Conservation (phyloP, 495 filamentous ascomycete genomes). For the Hapsidospora chrysogenum region DNA sequence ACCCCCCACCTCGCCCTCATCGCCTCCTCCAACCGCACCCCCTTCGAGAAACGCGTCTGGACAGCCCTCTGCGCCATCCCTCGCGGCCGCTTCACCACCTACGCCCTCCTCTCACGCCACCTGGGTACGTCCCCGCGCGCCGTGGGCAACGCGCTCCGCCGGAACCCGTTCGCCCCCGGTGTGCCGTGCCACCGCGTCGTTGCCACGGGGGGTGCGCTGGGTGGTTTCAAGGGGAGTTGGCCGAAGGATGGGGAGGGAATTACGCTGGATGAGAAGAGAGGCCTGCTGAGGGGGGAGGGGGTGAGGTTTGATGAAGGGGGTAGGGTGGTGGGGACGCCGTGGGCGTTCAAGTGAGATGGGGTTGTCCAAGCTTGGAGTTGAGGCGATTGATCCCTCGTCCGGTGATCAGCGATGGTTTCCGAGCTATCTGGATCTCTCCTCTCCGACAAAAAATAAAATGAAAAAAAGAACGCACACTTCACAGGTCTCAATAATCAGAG, state of each 20-base stretch:
- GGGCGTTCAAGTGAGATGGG: no score
- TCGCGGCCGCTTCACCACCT: constrained; percentile 51
- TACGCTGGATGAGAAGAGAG: constrained; percentile 25
- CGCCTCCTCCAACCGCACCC: constrained; percentile 25
- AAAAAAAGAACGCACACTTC: no score
- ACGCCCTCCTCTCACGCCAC: constrained; percentile 49
- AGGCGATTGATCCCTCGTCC: no score
- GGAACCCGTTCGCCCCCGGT: constrained; percentile 51
- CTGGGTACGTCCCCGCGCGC: constrained; percentile 58
- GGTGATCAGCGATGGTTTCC: no score
- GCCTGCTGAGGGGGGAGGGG: constrained; percentile 21
- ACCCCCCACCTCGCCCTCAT: constrained; percentile 14
- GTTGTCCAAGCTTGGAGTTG: no score
- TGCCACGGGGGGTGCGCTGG: constrained; percentile 23
- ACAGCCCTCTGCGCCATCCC: constrained; percentile 56
- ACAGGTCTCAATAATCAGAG: no score
- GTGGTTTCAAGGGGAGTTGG: constrained; percentile 33
- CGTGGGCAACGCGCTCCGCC: constrained; percentile 60
- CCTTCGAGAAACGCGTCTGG: constrained; percentile 43
- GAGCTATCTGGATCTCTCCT: no score
- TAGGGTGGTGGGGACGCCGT: constrained; percentile 28
- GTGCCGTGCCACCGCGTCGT: constrained; percentile 40
- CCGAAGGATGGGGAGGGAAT: constrained; percentile 20
- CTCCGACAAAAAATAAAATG: no score
- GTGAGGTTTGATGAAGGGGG: constrained; percentile 19